phyloP scores from a whole-genome alignment of 2,329 filamentous ascomycete species.

The Fusarium fujikuroi region DNA sequence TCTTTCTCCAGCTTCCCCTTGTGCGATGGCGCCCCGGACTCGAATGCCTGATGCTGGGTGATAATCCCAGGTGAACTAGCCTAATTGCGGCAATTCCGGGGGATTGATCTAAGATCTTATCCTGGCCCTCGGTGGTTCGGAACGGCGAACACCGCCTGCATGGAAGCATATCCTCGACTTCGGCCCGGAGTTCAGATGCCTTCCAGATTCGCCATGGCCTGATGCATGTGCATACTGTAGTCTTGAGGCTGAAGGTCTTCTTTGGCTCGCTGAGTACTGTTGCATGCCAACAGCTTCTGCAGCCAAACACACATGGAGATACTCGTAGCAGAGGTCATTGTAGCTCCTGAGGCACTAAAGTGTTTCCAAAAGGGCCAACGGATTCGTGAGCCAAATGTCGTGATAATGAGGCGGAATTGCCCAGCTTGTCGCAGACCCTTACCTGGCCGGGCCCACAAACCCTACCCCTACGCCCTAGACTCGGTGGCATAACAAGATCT shows the following conservation, averaged over 20 bases:
- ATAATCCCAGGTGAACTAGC: constrained; percentile 36
- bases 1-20: constrained; percentile 46
- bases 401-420: constrained; percentile 12
- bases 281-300: background rate
- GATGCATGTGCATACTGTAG: constrained; percentile 3
- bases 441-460: background rate
- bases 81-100: constrained; percentile 47
- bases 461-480: constrained; percentile 30
- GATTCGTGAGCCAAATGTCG: background rate
- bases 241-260: background rate
- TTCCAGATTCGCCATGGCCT: constrained; percentile 22
- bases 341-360: constrained; percentile 15
- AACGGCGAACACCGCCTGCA: constrained; percentile 45
- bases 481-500: constrained; percentile 23
- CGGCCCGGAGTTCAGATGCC: constrained; percentile 33
- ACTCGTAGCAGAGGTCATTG: background rate
- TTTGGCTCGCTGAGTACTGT: background rate
- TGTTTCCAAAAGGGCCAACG: constrained; percentile 17
- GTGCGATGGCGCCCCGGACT: constrained; percentile 42
- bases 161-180: constrained; percentile 27
- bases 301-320: background rate
- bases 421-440: constrained; percentile 21
- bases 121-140: constrained; percentile 47
- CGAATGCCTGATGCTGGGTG: constrained; percentile 34
- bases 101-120: constrained; percentile 50